Percentiles rank a stretch among this genome's conserved stretches.
These are phyloP conservation scores for Aschersonia sp. DNA, from an alignment of 2,329 filamentous ascomycete species.

Conservation along the genomic window DNA sequence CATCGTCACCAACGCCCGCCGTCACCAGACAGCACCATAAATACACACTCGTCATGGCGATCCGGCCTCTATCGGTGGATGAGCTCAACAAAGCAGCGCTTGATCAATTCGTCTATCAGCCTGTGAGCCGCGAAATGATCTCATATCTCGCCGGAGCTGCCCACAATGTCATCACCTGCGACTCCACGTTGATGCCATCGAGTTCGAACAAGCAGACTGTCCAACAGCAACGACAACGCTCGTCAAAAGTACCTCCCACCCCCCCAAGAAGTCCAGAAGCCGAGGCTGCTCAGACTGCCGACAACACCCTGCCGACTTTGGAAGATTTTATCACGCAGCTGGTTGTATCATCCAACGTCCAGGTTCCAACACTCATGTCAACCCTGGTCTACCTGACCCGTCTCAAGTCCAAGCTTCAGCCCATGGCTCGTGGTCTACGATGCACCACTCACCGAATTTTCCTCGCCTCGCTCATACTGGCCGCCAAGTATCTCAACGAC, in stretches of 20 bases:
- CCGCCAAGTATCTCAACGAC: slow-evolving; percentile 97
- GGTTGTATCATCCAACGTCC: slow-evolving; percentile 85
- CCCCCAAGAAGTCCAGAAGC: slow-evolving; percentile 36
- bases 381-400: slow-evolving; percentile 86
- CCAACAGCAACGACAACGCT: slow-evolving; percentile 4
- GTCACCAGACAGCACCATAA: neutral
- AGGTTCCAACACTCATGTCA: slow-evolving; percentile 95
- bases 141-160: slow-evolving; percentile 61
- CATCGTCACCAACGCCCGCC: neutral
- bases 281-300: slow-evolving; percentile 29
- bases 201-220: slow-evolving; percentile 14
- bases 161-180: slow-evolving; percentile 67
- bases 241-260: slow-evolving; percentile 25
- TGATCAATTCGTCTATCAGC: slow-evolving; percentile 67
- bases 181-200: slow-evolving; percentile 41
- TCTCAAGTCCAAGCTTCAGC: slow-evolving; percentile 71
- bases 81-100: slow-evolving; percentile 61
- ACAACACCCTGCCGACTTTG: slow-evolving; percentile 56
- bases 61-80: slow-evolving; percentile 30
- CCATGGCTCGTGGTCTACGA: slow-evolving; percentile 88
- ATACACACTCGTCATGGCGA: slow-evolving; percentile 30
- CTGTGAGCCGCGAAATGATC: slow-evolving; percentile 66
- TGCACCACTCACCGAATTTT: slow-evolving; percentile 98
- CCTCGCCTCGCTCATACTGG: slow-evolving; percentile 68
- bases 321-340: slow-evolving; percentile 87